Base-by-base conservation (phyloP, 371 early-diverging fungal genomes). In the Umbelopsis sp. region DNA sequence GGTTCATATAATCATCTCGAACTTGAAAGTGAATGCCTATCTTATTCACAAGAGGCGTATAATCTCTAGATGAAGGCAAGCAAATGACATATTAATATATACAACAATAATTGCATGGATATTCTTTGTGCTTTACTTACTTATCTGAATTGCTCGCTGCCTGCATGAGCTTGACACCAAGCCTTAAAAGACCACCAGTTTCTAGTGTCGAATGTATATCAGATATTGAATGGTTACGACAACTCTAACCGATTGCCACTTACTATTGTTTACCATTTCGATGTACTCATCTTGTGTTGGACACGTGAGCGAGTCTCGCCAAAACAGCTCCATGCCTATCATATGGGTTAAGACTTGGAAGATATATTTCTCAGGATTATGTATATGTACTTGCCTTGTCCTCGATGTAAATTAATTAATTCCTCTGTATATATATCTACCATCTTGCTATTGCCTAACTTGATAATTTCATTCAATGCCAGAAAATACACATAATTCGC, bases 401-500 rank as follows among this genome's bases (percentile, higher is more conserved):
- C 75, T 46, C 66, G 46, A 51, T 75, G 75, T 20, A 75, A 52
- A 62, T 75, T 69, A 2, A 72, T 67, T 22, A 75, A 63, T 50
- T 75, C 75, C 12, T 75, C 75, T 1, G 95, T 91, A 73, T 94
- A 97, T 63, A 95, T 90, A 3, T 87, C 75, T 0, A 97, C 89
- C 77, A 93, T 85, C 22, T 79, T 64, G 3, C 93, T 84, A 7
- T 91, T 86, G 9, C 88, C 76, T 46, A 99, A 80, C 66, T 80
- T 82, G 65, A 82, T 44, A 10, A 95, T 77, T 65, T 97, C 91
- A 35, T 93, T 81, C 44, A 99, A 76, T 0, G 98, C 97, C 35
- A 96, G 74, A 69, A 98, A 97, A 74, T 97, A 97, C 44, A 97
- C 94, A 67, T 93, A 97, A 74, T 98, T 97, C 32, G 97, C 98